phyloP scores from a whole-genome alignment of 179 eudicot genomes.

The Corrigiola litoralis region DNA sequence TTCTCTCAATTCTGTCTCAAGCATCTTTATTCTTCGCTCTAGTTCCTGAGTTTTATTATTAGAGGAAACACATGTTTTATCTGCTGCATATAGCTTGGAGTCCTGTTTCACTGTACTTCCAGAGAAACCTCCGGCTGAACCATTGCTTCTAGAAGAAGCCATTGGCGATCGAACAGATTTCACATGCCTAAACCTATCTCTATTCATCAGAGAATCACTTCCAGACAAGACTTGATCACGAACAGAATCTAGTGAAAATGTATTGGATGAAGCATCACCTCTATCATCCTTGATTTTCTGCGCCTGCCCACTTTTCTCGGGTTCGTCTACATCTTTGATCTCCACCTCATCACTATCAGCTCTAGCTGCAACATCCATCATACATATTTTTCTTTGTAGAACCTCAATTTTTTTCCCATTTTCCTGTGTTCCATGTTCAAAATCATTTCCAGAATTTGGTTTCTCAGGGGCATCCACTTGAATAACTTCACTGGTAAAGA shows the following conservation, averaged over 20 bases:
- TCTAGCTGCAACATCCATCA: constrained; percentile 11
- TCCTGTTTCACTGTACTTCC: constrained; percentile 30
- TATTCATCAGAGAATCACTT: constrained; percentile 27
- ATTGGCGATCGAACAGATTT: constrained; percentile 62
- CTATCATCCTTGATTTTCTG: constrained; percentile 24
- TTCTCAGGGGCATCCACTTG: constrained; percentile 14
- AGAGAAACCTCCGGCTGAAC: constrained; percentile 28
- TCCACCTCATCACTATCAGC: constrained; percentile 20
- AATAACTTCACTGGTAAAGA: constrained; percentile 5
- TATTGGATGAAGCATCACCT: constrained; percentile 25
- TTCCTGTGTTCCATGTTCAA: constrained; percentile 20
- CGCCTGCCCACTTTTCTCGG: constrained; percentile 25
- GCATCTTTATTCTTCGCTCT: constrained; percentile 55
- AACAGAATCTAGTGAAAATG: constrained; percentile 18
- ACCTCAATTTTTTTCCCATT: constrained; percentile 16
- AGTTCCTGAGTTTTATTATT: constrained; percentile 51
- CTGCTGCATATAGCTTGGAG: constrained; percentile 31
- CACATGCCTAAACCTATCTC: constrained; percentile 39
- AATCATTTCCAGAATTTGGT: constrained; percentile 17
- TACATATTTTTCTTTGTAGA: constrained; percentile 6
- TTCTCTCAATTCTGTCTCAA: constrained; percentile 86
- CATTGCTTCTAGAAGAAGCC: constrained; percentile 52
- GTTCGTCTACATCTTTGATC: constrained; percentile 20
- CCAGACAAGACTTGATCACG: constrained; percentile 29
- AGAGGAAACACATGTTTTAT: constrained; percentile 31